Percentiles rank a stretch among this genome's conserved stretches.
These are phyloP conservation scores for Spirogloea muscicola DNA, from an alignment of 139 green algal genomes.

Conservation along the genomic window DNA sequence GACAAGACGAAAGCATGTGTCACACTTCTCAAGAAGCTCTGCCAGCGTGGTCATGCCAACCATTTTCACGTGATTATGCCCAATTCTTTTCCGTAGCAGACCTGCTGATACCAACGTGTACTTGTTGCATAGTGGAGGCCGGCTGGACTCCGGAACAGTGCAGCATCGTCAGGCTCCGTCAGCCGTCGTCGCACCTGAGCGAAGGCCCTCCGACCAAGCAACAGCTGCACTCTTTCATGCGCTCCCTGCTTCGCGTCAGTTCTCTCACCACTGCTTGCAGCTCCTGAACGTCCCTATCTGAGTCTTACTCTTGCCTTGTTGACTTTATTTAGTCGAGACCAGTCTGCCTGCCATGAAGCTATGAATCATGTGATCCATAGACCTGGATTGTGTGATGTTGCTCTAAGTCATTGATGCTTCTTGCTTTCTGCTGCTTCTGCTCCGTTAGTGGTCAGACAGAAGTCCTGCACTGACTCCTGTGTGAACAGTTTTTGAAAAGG, in stretches of 20 bases:
- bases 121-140: background rate
- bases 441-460: background rate
- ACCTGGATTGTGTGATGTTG: background rate
- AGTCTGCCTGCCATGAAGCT: background rate
- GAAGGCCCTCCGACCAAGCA: conserved; percentile 17
- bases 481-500: background rate
- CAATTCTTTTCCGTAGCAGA: background rate
- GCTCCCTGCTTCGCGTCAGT: conserved; percentile 14
- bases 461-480: background rate
- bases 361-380: background rate
- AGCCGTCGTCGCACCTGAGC: background rate
- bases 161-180: background rate
- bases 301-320: background rate
- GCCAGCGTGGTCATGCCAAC: too few relatives aligned
- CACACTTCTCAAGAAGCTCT: too few relatives aligned
- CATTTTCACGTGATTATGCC: background rate
- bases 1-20: too few relatives aligned
- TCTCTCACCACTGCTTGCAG: conserved; percentile 1
- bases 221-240: conserved; percentile 28
- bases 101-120: background rate
- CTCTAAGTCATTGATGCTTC: background rate
- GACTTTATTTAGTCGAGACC: background rate
- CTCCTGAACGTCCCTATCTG: too few relatives aligned
- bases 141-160: conserved; percentile 13
- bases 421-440: background rate